Conservation (phyloP, 495 filamentous ascomycete genomes). For the Mytilinidion resinicola region DNA sequence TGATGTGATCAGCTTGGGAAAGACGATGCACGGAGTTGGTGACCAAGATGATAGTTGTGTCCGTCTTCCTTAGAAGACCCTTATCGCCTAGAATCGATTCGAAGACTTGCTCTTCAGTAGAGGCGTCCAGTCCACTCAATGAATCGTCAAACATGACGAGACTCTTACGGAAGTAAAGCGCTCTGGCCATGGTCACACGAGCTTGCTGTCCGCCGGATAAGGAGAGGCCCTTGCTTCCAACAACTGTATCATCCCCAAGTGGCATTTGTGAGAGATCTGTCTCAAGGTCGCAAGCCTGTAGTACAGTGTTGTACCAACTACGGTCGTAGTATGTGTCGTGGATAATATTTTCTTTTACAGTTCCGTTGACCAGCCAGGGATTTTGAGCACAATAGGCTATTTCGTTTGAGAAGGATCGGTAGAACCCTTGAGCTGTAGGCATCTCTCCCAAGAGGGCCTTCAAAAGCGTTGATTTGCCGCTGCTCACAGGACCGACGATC, state of each 20-base stretch:
- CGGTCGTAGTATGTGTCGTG: slow-evolving; percentile 28
- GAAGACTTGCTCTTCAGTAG: slow-evolving; percentile 38
- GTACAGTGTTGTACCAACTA: slow-evolving; percentile 39
- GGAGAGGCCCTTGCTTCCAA: slow-evolving; percentile 33
- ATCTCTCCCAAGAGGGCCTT: slow-evolving; percentile 54
- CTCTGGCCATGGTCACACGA: slow-evolving; percentile 36
- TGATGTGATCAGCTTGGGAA: slow-evolving; percentile 47
- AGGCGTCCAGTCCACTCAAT: slow-evolving; percentile 37
- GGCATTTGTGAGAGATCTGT: slow-evolving; percentile 35
- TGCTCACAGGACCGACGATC: slow-evolving; percentile 55
- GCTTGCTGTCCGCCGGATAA: slow-evolving; percentile 39
- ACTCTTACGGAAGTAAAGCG: slow-evolving; percentile 27
- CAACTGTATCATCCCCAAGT: slow-evolving; percentile 34
- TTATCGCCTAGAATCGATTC: slow-evolving; percentile 36
- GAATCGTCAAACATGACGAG: slow-evolving; percentile 38
- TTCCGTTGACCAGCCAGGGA: slow-evolving; percentile 37
- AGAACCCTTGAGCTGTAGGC: slow-evolving; percentile 30
- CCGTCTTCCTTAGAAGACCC: slow-evolving; percentile 35
- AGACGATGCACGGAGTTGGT: slow-evolving; percentile 41
- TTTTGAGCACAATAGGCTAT: slow-evolving; percentile 34
- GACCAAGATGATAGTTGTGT: slow-evolving; percentile 40
- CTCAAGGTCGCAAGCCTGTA: slow-evolving; percentile 36
- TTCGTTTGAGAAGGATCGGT: slow-evolving; percentile 38
- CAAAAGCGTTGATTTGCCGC: slow-evolving; percentile 55
- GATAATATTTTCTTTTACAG: slow-evolving; percentile 38